Evolutionary conservation across 495 filamentous ascomycete genomes (phyloP), one percentile per base, ranked within the genome.

Genomic region (Aspergillus coremiiformis): DNA sequence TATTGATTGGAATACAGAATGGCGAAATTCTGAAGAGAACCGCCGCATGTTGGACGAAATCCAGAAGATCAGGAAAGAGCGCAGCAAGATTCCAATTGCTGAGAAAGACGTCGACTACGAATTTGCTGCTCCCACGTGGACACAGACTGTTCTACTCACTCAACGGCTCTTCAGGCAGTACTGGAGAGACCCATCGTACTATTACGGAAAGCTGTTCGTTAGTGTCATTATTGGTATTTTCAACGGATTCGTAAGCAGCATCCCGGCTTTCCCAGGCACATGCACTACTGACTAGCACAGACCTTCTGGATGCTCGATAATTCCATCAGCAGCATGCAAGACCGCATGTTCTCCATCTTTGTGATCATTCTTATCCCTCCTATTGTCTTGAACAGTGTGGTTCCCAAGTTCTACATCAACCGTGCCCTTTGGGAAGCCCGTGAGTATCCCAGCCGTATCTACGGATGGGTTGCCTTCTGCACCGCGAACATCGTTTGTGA

Each of bases 371-470:
- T 87, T 32, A 79, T 93, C 54, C 84, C 87, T 0, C 82, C 87
- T 0, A 84, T 84, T 37, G 70, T 85, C 56, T 67, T 89, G 53
- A 94, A 92, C 66, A 79, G 72, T 26, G 78, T 94, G n/a, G 78
- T 91, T 4, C 89, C 90, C 32, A 90, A 87, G 57, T 94, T 92
- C 75, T 90, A 86, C 67, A 67, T 76, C 33, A 87, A 90, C 70
- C 80, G 86, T 55, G 75, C 79, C 5, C 74, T 93, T 14, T 94
- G 84, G 83, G 78, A 87, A 67, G 79, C 78, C 0, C 77, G 90
- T 12, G 90, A 95, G 64, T 78, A 83, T 44, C 86, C 87, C 0
- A 83, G 78, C 11, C 75, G 84, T 21, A 90, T 90, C 44, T 95
- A 95, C 60, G 81, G 82, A 29, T 94, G 88, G 88, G 71, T 87